Conservation (phyloP, 805 yeast genomes). For the Clavispora carvajalis region DNA sequence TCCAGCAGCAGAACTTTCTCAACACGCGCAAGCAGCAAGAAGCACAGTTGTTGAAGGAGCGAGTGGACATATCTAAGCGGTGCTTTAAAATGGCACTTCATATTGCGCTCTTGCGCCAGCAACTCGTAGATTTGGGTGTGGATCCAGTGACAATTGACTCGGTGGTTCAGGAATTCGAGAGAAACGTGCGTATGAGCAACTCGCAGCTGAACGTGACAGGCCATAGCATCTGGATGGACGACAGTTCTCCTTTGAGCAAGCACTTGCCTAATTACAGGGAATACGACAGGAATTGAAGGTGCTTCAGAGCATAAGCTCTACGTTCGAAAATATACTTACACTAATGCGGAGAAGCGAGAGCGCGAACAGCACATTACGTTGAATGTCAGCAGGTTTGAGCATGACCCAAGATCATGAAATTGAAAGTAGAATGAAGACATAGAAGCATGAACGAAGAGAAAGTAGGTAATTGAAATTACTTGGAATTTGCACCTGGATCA, state of each 20-base stretch:
- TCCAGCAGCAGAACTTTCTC: slow-evolving; percentile 45
- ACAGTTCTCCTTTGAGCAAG: slow-evolving; percentile 43
- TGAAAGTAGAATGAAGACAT: too few species aligned
- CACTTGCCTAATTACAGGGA: slow-evolving; percentile 58
- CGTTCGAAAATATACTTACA: too few species aligned
- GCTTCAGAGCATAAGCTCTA: too few species aligned
- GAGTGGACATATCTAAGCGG: slow-evolving; percentile 44
- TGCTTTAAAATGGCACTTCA: slow-evolving; percentile 60
- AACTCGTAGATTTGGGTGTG: slow-evolving; percentile 49
- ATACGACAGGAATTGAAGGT: slow-evolving; percentile 41
- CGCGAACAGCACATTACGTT: too few species aligned
- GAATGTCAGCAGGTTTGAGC: too few species aligned
- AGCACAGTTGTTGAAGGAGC: slow-evolving; percentile 46
- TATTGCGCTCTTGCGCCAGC: slow-evolving; percentile 59
- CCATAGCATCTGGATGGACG: slow-evolving; percentile 55
- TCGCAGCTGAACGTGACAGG: slow-evolving; percentile 53
- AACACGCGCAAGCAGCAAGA: slow-evolving; percentile 49
- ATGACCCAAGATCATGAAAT: too few species aligned
- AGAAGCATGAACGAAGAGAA: too few species aligned
- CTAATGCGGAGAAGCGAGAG: too few species aligned
- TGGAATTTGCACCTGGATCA: too few species aligned
- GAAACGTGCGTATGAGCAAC: slow-evolving; percentile 51
- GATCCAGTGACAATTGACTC: slow-evolving; percentile 54
- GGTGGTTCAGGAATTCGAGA: slow-evolving; percentile 52
- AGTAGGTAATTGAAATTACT: too few species aligned